A percentile compares a stretch with the other conserved stretches of the same genome.
These are phyloP conservation scores for Fragilaria crotonensis DNA, from an alignment of 108 stramenopile species.

Conservation along the genomic window DNA sequence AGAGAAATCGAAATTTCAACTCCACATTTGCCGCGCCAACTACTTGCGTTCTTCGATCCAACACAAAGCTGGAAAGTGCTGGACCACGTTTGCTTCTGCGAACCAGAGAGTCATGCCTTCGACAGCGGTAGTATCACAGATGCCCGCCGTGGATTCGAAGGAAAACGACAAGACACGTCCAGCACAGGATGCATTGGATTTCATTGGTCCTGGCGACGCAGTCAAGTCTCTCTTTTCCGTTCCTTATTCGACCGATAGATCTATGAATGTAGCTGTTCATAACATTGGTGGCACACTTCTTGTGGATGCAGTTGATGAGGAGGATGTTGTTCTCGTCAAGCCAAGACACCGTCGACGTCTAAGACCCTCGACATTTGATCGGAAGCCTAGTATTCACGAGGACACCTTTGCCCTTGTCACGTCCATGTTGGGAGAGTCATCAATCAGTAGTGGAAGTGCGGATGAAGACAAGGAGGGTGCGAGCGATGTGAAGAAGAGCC, in stretches of 20 bases:
- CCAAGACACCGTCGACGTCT: constrained; percentile 1
- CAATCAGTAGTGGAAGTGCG: no score
- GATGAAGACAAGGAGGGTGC: background rate
- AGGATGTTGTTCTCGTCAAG: background rate
- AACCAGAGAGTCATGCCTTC: no score
- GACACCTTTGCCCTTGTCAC: constrained; percentile 2
- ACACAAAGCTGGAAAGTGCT: no score
- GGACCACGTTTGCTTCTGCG: no score
- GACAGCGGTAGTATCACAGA: no score
- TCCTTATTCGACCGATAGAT: constrained; percentile 37
- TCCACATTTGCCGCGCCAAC: no score
- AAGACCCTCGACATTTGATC: background rate
- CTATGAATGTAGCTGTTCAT: constrained; percentile 62
- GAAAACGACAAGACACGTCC: no score
- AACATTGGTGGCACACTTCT: constrained; percentile 69
- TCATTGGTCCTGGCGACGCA: constrained; percentile 58
- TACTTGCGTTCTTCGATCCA: no score
- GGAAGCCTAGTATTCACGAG: background rate
- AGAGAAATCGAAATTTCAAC: no score
- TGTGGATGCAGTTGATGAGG: constrained; percentile 41
- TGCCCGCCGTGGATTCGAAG: no score
- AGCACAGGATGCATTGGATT: no score
- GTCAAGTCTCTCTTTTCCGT: constrained; percentile 71
- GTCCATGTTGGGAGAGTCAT: background rate
- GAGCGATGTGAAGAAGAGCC: background rate